phyloP scores from a whole-genome alignment of 2,329 filamentous ascomycete genomes.

The Coniochaeta sp. region DNA sequence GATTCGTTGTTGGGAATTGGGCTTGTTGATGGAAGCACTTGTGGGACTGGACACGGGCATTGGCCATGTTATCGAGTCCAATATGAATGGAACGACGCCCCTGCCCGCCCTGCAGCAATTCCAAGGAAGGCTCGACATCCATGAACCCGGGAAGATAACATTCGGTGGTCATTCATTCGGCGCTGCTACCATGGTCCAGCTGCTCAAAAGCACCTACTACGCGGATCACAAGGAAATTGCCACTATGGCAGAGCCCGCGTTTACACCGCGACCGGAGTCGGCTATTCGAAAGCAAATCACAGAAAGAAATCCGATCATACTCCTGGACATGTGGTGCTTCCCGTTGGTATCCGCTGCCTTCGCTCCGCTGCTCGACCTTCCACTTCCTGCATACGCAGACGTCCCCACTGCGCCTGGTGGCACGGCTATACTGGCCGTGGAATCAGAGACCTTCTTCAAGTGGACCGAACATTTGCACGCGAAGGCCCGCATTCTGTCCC shows the following conservation, averaged over 20 bases:
- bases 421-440: conserved; percentile 58
- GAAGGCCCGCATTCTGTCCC: conserved; percentile 59
- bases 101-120: conserved; percentile 50
- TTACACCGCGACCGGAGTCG: conserved; percentile 47
- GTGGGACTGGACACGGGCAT: conserved; percentile 49
- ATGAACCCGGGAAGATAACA: conserved; percentile 63
- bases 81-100: conserved; percentile 43
- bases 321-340: conserved; percentile 78
- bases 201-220: conserved; percentile 75
- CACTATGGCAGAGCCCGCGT: conserved; percentile 50
- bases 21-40: conserved; percentile 61
- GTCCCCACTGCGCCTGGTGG: conserved; percentile 43
- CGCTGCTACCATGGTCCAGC: conserved; percentile 64
- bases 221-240: conserved; percentile 37
- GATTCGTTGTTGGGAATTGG: conserved; percentile 73
- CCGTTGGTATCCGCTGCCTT: conserved; percentile 59
- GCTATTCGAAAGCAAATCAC: conserved; percentile 60
- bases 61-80: conserved; percentile 37
- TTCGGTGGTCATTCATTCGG: conserved; percentile 81
- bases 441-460: conserved; percentile 71
- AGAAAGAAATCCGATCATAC: conserved; percentile 53
- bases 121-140: conserved; percentile 54
- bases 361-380: conserved; percentile 60
- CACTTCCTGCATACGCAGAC: conserved; percentile 60
- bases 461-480: conserved; percentile 67